A percentile compares a stretch with the other conserved stretches of the same genome.
phyloP scores from a whole-genome alignment of 75 land plant genomes.

The Sequoiadendron giganteum region DNA sequence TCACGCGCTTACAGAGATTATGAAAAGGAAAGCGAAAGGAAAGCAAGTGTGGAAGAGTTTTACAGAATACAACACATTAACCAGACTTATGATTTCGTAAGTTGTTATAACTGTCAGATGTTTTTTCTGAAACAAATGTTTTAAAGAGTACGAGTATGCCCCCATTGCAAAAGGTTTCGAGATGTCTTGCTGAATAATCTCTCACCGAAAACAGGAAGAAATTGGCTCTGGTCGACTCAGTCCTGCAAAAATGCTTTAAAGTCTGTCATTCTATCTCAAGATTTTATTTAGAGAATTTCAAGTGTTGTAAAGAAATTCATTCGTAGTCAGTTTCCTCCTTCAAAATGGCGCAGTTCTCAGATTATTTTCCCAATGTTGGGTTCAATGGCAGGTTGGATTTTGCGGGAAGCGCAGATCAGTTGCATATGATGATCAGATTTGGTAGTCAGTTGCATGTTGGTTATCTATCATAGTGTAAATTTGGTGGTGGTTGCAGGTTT shows the following conservation, averaged over 20 bases:
- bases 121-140: too few species aligned
- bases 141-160: too few species aligned
- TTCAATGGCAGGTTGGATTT: conserved; percentile 14
- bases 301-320: background rate
- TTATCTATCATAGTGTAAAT: background rate
- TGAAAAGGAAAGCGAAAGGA: conserved; percentile 54
- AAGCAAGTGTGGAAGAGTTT: conserved; percentile 56
- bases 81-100: conserved; percentile 67
- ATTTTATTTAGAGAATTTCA: too few species aligned
- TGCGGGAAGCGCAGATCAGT: conserved; percentile 7
- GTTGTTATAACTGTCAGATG: background rate
- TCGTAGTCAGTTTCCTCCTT: background rate
- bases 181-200: background rate
- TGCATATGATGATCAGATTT: background rate
- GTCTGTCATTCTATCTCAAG: too few species aligned
- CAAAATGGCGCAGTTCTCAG: background rate
- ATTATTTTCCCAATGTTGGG: background rate
- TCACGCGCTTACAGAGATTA: conserved; percentile 34
- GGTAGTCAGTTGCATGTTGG: background rate
- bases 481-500: background rate
- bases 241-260: background rate
- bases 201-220: background rate
- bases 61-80: conserved; percentile 61
- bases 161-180: background rate
- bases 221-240: background rate